Conservation (phyloP, 805 yeast species). For the Cyberlindnera subsufficiens region DNA sequence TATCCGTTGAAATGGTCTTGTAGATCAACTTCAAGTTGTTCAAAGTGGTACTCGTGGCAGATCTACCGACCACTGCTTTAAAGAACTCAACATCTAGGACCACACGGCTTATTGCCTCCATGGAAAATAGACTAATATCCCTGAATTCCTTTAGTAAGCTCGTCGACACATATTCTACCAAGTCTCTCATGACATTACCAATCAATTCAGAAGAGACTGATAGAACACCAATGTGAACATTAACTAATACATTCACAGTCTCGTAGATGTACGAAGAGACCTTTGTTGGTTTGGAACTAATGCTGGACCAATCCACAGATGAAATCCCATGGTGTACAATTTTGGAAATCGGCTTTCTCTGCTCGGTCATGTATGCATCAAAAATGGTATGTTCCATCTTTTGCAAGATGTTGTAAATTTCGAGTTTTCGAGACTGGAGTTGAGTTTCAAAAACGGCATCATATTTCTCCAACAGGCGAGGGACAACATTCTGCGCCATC, state of each 20-base stretch:
- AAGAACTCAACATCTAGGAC: conserved; percentile 51
- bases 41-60: conserved; percentile 8
- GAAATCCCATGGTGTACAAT: conserved; percentile 36
- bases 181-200: conserved; percentile 37
- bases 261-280: conserved; percentile 45
- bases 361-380: conserved; percentile 44
- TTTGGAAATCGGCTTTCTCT: conserved; percentile 34
- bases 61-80: conserved; percentile 24
- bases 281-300: conserved; percentile 29
- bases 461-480: conserved; percentile 41
- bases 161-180: conserved; percentile 34
- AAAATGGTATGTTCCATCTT: conserved; percentile 49
- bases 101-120: conserved; percentile 44
- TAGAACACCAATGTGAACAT: conserved; percentile 45
- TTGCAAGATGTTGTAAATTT: conserved; percentile 39
- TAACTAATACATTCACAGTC: conserved; percentile 40
- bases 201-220: conserved; percentile 43
- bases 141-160: conserved; percentile 33
- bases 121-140: conserved; percentile 38
- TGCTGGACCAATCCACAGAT: conserved; percentile 37
- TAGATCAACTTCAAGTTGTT: conserved; percentile 20
- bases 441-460: conserved; percentile 45
- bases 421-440: conserved; percentile 35
- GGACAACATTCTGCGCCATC: conserved; percentile 40
- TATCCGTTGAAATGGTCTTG: conserved; percentile 11